These are phyloP conservation scores for Colletotrichum lentis DNA, from an alignment of 2,329 filamentous ascomycete genomes.

Conservation along the genomic window DNA sequence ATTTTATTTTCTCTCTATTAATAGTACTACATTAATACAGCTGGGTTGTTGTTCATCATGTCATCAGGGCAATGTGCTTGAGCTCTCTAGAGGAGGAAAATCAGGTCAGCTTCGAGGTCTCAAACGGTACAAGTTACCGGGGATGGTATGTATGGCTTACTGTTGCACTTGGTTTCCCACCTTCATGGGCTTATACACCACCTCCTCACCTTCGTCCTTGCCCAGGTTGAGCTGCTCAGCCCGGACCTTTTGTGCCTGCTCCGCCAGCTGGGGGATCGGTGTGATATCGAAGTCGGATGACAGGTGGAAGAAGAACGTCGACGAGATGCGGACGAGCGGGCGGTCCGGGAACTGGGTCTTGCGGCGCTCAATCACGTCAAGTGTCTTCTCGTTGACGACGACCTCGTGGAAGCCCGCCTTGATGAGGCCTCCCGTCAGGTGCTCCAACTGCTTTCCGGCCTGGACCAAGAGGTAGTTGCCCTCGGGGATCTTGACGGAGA, in stretches of 20 bases:
- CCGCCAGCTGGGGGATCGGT: constrained; percentile 59
- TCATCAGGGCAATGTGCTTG: constrained; percentile 62
- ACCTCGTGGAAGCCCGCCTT: constrained; percentile 71
- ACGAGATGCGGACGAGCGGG: constrained; percentile 65
- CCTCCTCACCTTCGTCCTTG: constrained; percentile 61
- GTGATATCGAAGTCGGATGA: constrained; percentile 63
- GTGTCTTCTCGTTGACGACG: constrained; percentile 62
- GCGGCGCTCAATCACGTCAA: constrained; percentile 57
- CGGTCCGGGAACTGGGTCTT: constrained; percentile 54
- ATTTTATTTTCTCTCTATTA: too few relatives aligned
- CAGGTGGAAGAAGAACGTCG: constrained; percentile 69
- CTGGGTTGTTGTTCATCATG: constrained; percentile 14
- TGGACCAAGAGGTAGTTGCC: constrained; percentile 68
- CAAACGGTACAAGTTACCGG: neutral
- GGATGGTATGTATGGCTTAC: constrained; percentile 48
- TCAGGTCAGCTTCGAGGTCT: neutral
- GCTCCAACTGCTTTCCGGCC: constrained; percentile 70
- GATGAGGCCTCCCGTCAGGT: constrained; percentile 67
- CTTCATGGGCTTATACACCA: constrained; percentile 61
- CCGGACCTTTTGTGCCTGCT: constrained; percentile 55
- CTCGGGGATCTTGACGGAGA: constrained; percentile 65
- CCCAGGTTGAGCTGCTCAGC: constrained; percentile 58
- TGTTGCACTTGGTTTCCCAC: constrained; percentile 67
- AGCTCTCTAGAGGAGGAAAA: constrained; percentile 51
- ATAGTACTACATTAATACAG: constrained; percentile 24